These are phyloP conservation scores for Phanerochaete sordida DNA, from an alignment of 768 basidiomycete genomes.

Conservation along the genomic window DNA sequence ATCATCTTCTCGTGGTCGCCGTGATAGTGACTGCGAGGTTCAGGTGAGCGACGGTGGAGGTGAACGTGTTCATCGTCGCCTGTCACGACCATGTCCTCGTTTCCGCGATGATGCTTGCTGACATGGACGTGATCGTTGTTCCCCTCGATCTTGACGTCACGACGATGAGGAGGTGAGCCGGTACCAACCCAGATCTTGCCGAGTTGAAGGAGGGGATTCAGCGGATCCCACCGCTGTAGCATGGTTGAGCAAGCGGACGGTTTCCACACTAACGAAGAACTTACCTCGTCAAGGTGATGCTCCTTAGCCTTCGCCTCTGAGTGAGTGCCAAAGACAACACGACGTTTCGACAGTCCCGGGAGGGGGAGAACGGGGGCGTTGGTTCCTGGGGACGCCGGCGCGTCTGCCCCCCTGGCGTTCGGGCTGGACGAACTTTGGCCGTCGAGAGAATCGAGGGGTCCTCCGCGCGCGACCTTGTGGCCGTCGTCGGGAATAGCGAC, in stretches of 20 bases:
- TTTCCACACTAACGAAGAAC: background rate
- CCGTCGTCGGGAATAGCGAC: slow-evolving; percentile 28
- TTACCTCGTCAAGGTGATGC: background rate
- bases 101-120: slow-evolving; percentile 12
- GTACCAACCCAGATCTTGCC: slow-evolving; percentile 17
- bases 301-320: background rate
- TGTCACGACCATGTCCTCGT: slow-evolving; percentile 14
- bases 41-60: slow-evolving; percentile 12
- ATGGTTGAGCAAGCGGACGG: too few relatives aligned
- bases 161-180: background rate
- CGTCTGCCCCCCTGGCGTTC: background rate
- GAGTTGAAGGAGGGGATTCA: slow-evolving; percentile 16
- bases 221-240: slow-evolving; percentile 16
- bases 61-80: slow-evolving; percentile 20
- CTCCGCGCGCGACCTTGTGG: background rate
- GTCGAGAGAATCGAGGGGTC: background rate
- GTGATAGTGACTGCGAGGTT: slow-evolving; percentile 4
- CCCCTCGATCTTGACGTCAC: slow-evolving; percentile 21
- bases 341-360: background rate
- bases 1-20: slow-evolving; percentile 2
- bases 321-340: background rate
- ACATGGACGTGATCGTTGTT: slow-evolving; percentile 25
- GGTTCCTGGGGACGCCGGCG: background rate
- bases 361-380: background rate
- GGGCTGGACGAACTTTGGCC: background rate